A percentile compares a stretch with the other conserved stretches of the same genome.
Evolutionary conservation across 1,284 basidiomycete genomes (phyloP).

Genomic region (Kwoniella shivajii): DNA sequence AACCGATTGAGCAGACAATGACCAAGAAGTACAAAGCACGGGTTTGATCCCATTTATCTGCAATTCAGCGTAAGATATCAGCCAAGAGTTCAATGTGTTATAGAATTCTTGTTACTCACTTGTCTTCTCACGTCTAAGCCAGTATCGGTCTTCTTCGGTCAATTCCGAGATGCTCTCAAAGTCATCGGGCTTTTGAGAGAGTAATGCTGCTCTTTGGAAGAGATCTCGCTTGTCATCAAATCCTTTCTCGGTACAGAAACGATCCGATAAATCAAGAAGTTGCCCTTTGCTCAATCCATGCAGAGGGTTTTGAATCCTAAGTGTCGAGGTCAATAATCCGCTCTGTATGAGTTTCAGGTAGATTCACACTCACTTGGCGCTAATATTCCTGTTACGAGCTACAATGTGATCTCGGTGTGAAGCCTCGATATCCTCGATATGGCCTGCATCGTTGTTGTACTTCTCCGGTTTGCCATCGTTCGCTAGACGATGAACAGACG

Average conservation of each 20-base stretch:
- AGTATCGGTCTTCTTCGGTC: constrained; percentile 62
- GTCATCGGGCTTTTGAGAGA: constrained; percentile 63
- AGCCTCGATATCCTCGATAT: constrained; percentile 24
- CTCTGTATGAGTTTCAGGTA: neutral
- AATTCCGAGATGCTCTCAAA: constrained; percentile 64
- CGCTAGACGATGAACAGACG: neutral
- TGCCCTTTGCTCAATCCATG: constrained; percentile 38
- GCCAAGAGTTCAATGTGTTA: constrained; percentile 65
- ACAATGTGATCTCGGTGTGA: constrained; percentile 5
- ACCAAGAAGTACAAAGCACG: constrained; percentile 57
- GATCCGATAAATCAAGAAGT: constrained; percentile 61
- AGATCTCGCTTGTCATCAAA: constrained; percentile 53
- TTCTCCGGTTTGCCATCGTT: constrained; percentile 16
- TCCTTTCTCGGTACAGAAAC: constrained; percentile 60
- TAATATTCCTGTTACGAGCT: constrained; percentile 25
- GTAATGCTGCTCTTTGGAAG: constrained; percentile 64
- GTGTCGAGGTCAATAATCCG: too few species aligned
- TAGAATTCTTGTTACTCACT: constrained; percentile 58
- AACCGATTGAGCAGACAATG: constrained; percentile 45
- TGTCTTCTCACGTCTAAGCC: constrained; percentile 59
- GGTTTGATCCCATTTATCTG: constrained; percentile 58
- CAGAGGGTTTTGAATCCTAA: constrained; percentile 41
- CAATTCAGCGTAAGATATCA: constrained; percentile 21
- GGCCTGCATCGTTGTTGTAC: constrained; percentile 11
- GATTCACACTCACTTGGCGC: constrained; percentile 28